Evolutionary conservation across 108 stramenopile genomes (phyloP), one percentile per base, ranked within the genome.

Genomic region (Parmales sp.): DNA sequence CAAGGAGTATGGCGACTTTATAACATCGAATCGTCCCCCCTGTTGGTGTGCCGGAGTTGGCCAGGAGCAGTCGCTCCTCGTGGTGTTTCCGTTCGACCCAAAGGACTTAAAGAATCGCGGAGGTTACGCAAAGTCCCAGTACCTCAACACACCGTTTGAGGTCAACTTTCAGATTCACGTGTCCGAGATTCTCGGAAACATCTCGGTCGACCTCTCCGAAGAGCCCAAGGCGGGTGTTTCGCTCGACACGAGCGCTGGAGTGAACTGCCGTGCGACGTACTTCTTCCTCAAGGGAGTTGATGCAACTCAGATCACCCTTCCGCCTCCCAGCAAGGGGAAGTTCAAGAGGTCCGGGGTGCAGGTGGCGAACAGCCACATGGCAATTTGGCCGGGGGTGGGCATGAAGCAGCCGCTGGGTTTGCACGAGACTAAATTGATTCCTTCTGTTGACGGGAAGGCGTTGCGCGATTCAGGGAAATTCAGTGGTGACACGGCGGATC

Each of bases 141-240:
- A 60, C 16, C 3, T 60, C 3, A n/a, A n/a, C n/a, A 34, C 54
- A 4, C 31, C 54, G 29, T 60, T 60, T 16, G 54, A 34, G 1
- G 16, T 60, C 54, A 60, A 60, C 54, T 60, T 60, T 16, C 54
- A 60, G 20, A 28, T 60, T 3, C n/a, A 19, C 5, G 54, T 60
- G 13, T 13, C 26, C 0, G 20, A 60, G 28, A 34, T 60, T 2
- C 16, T 34, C 11, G 20, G 20, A 6, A 34, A 34, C 28, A 11
- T 60, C 36, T 60, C 54, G 0, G 31, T 60, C 3, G 54, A 34
- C 28, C 18, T 60, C 16, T 28, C 31, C 28, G 54, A 60, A 4
- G 54, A 60, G 16, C 9, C 54, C 28, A 34, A 11, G 26, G 11
- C 41, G 11, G 36, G 36, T 20, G 20, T 19, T 28, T 1, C 13